A percentile compares a stretch with the other conserved stretches of the same genome.
phyloP scores from a whole-genome alignment of 257 asterid species.

The Cinchona pubescens region DNA sequence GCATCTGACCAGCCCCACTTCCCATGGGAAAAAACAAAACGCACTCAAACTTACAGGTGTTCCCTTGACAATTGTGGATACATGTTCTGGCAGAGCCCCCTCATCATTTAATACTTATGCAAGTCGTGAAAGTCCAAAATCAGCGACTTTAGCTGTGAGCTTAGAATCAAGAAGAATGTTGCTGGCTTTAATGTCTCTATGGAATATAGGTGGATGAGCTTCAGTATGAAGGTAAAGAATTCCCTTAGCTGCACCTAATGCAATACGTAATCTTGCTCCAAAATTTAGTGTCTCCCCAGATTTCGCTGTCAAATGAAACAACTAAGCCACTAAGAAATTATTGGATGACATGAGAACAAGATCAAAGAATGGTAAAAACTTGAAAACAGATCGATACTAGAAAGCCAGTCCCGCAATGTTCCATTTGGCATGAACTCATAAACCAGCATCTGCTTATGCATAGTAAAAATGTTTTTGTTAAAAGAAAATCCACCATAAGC shows the following conservation, averaged over 20 bases:
- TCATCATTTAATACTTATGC: slow-evolving; percentile 62
- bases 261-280: slow-evolving; percentile 62
- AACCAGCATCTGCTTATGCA: slow-evolving; percentile 63
- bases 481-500: not conserved
- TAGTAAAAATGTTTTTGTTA: slow-evolving; percentile 1
- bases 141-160: slow-evolving; percentile 79
- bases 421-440: slow-evolving; percentile 90
- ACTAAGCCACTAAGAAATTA: not conserved
- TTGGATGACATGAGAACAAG: not conserved
- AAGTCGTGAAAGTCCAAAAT: slow-evolving; percentile 88
- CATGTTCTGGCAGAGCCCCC: slow-evolving; percentile 48
- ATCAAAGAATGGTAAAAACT: not conserved
- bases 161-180: slow-evolving; percentile 76
- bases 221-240: slow-evolving; percentile 89
- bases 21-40: not conserved
- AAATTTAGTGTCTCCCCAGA: slow-evolving; percentile 48
- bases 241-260: slow-evolving; percentile 76
- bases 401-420: slow-evolving; percentile 70
- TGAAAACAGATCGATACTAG: slow-evolving; percentile 43
- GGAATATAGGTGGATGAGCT: slow-evolving; percentile 86
- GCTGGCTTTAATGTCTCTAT: too few relatives aligned
- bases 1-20: not conserved
- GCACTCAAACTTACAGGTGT: slow-evolving; percentile 66
- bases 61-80: slow-evolving; percentile 84
- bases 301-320: slow-evolving; percentile 36